Evolutionary conservation across 1,284 basidiomycete genomes (phyloP).

Genomic region (Malassezia equina): DNA sequence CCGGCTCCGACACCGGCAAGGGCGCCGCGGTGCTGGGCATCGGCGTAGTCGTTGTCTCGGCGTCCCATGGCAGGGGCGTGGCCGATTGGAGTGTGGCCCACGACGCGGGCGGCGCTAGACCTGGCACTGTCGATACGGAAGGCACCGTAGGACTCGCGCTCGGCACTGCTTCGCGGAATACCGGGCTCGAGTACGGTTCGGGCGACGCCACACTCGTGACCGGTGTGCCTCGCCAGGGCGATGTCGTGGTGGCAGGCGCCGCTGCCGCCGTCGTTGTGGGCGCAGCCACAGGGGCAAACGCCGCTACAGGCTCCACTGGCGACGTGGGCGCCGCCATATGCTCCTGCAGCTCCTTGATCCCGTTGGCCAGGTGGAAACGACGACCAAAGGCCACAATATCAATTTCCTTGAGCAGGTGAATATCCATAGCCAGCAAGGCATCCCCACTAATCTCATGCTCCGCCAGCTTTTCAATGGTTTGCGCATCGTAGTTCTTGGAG

Average conservation of each 20-base stretch:
- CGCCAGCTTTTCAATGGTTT: constrained; percentile 67
- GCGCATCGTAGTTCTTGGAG: constrained; percentile 71
- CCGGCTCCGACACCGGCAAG: background rate
- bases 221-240: background rate
- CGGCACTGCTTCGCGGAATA: background rate
- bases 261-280: background rate
- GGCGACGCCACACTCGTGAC: background rate
- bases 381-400: constrained; percentile 90
- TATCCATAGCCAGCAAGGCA: constrained; percentile 84
- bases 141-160: background rate
- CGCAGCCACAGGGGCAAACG: background rate
- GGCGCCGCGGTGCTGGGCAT: background rate
- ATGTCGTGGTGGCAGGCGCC: background rate
- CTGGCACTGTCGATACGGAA: background rate
- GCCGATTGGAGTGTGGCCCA: background rate
- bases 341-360: constrained; percentile 70
- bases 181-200: background rate
- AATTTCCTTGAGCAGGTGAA: constrained; percentile 86
- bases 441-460: constrained; percentile 93
- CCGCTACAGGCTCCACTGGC: background rate
- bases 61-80: background rate
- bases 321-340: background rate
- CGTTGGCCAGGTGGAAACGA: constrained; percentile 81
- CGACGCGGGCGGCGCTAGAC: background rate
- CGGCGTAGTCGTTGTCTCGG: background rate